phyloP scores from a whole-genome alignment of 495 filamentous ascomycete genomes.

The Neurospora africana region DNA sequence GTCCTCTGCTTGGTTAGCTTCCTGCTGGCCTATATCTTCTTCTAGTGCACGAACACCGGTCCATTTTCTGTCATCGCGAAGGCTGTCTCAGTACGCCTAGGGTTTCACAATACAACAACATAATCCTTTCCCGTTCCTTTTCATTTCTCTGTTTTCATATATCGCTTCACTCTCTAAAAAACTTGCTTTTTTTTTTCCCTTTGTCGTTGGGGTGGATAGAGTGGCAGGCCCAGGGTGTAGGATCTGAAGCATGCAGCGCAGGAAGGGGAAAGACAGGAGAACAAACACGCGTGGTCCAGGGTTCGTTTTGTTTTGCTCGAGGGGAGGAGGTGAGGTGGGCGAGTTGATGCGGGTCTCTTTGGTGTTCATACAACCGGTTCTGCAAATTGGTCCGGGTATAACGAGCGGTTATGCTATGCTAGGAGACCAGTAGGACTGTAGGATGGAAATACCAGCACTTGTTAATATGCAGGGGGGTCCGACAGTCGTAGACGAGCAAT shows the following conservation, averaged over 20 bases:
- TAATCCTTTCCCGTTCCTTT: not conserved
- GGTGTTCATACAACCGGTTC: not conserved
- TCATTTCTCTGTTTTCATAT: conserved; percentile 5
- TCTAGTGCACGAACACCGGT: conserved; percentile 38
- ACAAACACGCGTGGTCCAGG: not conserved
- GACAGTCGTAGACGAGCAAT: not conserved
- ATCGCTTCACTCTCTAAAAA: not conserved
- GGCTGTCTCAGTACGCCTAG: not conserved
- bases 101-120: not conserved
- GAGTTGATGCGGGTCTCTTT: not conserved
- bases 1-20: conserved; percentile 80
- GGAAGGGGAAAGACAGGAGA: not conserved
- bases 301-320: not conserved
- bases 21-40: conserved; percentile 88
- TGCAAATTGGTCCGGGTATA: not conserved
- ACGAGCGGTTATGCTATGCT: not conserved
- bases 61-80: not conserved
- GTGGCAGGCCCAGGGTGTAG: not conserved
- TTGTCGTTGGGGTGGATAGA: not conserved
- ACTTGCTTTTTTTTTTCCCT: not conserved
- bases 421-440: not conserved
- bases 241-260: not conserved
- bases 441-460: not conserved
- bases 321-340: not conserved
- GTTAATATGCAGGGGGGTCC: not conserved